Base-by-base conservation (phyloP, 371 early-diverging fungal genomes). In the Apophysomyces variabilis region DNA sequence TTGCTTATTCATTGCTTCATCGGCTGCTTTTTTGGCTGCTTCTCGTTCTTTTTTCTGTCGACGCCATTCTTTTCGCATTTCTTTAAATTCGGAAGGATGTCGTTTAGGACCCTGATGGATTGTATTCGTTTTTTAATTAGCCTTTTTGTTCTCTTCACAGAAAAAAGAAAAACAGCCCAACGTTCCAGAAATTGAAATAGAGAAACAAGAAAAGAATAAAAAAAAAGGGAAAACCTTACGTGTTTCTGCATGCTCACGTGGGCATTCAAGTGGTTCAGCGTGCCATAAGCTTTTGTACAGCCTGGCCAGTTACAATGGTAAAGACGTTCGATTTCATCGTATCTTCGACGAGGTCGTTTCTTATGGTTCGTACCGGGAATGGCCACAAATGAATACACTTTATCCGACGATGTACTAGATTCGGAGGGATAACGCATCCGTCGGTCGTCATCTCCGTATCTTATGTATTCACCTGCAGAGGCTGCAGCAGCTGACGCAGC, bases 201-300 rank as follows among this genome's bases (percentile, higher is more conserved):
- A 41, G 58, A 58, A 26, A 26, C 32, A 26, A 26, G 32, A 26
- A 26, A 26, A 3, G 3, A 26, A 26, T 2, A 26, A 26, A 26
- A 3, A 26, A 26, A 26, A 26, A 3, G 32, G 32, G 3, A 26
- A 26, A 26, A 26, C 1, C 75, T 78, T 78, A 81, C 91, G 65
- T 91, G 91, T 72, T 86, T 87, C 69, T 91, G 91, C 89, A 91
- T 88, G 66, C 75, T 79, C 21, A 91, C 87, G 73, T 91, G 91
- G 1, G 89, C 87, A 68, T 91, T 91, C 57, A 91, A 69, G 67
- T 91, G 89, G 69, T 91, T 91, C 43, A 91, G 67, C 9, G 91
- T 91, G 5, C 91, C 91, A 68, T 91, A 91, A 16, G 85, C 73
- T 72, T 91, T 91, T 32, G 83, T 78, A 65, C 91, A 91, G 35